Conservation (phyloP, 139 green algal species). For the Desmodesmus armatus region DNA sequence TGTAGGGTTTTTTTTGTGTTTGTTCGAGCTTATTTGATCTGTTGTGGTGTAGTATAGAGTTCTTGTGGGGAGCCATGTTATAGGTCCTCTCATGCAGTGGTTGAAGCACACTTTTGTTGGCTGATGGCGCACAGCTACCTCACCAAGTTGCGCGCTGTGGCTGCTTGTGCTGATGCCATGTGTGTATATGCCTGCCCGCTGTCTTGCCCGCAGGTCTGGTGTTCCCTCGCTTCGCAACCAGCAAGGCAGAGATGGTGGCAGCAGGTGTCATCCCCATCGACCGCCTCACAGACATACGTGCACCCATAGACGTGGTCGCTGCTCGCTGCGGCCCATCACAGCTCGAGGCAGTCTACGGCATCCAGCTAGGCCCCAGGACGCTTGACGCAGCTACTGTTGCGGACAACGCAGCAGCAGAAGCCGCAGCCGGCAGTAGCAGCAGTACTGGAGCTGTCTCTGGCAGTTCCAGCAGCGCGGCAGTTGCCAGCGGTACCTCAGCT, state of each 20-base stretch:
- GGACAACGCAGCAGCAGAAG: neutral
- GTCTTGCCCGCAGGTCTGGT: slow-evolving; percentile 87
- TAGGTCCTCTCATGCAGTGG: no score
- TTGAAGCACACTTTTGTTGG: no score
- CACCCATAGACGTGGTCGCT: slow-evolving; percentile 81
- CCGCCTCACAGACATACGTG: slow-evolving; percentile 90
- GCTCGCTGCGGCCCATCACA: slow-evolving; percentile 58
- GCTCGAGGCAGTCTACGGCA: slow-evolving; percentile 83
- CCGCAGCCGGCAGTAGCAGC: slow-evolving; percentile 8
- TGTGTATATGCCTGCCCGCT: no score
- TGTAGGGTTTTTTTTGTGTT: no score
- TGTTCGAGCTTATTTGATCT: no score
- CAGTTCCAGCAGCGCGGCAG: slow-evolving; percentile 17
- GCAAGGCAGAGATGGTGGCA: slow-evolving; percentile 96
- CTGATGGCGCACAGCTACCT: no score
- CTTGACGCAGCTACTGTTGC: neutral
- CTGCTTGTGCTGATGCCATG: no score
- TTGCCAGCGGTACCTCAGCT: neutral
- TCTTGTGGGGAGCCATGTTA: no score
- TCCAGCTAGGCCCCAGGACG: slow-evolving; percentile 58
- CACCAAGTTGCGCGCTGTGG: no score
- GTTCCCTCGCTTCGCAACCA: slow-evolving; percentile 91
- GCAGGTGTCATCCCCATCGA: slow-evolving; percentile 98
- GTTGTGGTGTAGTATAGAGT: no score
- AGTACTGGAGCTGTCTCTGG: neutral